phyloP scores from a whole-genome alignment of 192 early-diverging fungal genomes.

The Coemansia sp. region DNA sequence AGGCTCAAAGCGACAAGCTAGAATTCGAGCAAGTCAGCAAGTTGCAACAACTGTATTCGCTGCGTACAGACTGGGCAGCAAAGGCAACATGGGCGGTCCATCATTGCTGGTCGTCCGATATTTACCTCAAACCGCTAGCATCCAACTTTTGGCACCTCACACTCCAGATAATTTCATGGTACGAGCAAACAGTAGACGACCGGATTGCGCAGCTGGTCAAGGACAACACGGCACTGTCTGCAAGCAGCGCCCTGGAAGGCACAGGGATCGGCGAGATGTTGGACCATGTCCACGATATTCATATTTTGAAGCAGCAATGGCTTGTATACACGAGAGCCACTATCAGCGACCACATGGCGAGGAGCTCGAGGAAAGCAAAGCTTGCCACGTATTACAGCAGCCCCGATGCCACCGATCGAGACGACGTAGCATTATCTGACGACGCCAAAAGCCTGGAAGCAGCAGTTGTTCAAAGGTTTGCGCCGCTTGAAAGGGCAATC shows the following conservation, averaged over 20 bases:
- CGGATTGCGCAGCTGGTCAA: conserved; percentile 17
- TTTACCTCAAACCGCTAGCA: conserved; percentile 36
- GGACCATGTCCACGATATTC: conserved; percentile 29
- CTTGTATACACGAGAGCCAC: conserved; percentile 8
- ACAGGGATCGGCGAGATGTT: conserved; percentile 15
- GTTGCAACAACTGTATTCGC: conserved; percentile 1
- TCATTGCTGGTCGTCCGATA: conserved; percentile 31
- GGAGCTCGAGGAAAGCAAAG: background rate
- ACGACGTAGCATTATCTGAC: background rate
- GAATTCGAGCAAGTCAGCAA: conserved; percentile 3
- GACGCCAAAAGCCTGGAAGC: conserved; percentile 1
- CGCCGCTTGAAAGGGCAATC: conserved; percentile 8
- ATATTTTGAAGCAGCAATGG: conserved; percentile 2
- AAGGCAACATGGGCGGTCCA: conserved; percentile 26
- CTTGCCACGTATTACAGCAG: background rate
- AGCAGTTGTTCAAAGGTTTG: conserved; percentile 15
- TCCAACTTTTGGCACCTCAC: conserved; percentile 47
- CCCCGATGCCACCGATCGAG: background rate
- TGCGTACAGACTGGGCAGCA: conserved; percentile 21
- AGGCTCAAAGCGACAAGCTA: background rate
- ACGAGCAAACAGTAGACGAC: conserved; percentile 12
- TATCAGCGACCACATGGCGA: background rate
- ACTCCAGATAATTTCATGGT: conserved; percentile 36
- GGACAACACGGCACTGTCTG: background rate
- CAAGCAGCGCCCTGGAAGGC: background rate